A percentile compares a stretch with the other conserved stretches of the same genome.
Evolutionary conservation across 1,139 yeast genomes (phyloP).

Genomic region (Hansenula sp.): DNA sequence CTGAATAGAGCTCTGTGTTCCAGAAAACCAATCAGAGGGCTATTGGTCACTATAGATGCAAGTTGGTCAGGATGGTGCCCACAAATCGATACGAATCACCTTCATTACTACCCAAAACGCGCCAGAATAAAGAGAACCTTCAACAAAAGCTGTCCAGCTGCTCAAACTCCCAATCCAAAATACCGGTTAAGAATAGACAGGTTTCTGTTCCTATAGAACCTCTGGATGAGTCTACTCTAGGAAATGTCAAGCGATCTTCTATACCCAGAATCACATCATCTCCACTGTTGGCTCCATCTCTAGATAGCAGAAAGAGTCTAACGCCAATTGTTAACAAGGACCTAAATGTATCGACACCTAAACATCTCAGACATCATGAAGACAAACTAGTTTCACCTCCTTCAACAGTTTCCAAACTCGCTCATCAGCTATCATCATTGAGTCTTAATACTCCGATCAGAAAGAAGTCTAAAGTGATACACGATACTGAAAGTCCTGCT

Average conservation of each 20-base stretch:
- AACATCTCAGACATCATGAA: background rate
- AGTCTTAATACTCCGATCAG: conserved; percentile 4
- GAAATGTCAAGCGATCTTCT: conserved; percentile 10
- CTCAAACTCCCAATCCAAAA: conserved; percentile 8
- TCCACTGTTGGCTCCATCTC: conserved; percentile 4
- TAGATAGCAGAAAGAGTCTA: conserved; percentile 2
- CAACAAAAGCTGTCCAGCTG: conserved; percentile 3
- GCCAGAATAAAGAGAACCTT: conserved; percentile 3
- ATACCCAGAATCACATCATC: conserved; percentile 19
- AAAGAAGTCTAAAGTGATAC: background rate
- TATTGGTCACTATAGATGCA: too few species aligned
- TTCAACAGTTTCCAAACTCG: conserved; percentile 11
- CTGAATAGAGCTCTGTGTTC: background rate
- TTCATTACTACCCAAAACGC: background rate
- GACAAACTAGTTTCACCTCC: conserved; percentile 8
- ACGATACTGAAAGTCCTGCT: background rate
- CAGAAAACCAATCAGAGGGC: background rate
- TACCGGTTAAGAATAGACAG: conserved; percentile 17
- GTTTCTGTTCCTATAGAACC: conserved; percentile 15
- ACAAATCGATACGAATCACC: background rate
- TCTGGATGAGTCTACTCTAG: conserved; percentile 10
- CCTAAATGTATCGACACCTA: conserved; percentile 1
- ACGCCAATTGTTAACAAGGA: conserved; percentile 7
- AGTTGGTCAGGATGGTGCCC: too few species aligned
- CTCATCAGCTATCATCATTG: conserved; percentile 7